Percentiles rank a stretch among this genome's conserved stretches.
Conservation (phyloP, 495 filamentous ascomycete genomes). For the Cercophora sp. region DNA sequence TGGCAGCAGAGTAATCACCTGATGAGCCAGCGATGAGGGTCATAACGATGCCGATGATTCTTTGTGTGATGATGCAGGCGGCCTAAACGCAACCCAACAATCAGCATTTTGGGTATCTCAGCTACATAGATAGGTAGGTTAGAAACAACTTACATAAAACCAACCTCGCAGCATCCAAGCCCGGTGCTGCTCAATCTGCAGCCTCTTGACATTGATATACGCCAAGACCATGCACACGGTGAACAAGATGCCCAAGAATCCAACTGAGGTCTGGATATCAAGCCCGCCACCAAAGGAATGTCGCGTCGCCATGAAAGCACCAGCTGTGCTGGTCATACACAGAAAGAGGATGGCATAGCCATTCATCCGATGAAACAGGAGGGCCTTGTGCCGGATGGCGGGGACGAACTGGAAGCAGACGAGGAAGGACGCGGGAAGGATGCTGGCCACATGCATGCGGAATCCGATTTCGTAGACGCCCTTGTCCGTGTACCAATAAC, state of each 20-base stretch:
- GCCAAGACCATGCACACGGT: constrained; percentile 34
- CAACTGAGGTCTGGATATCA: constrained; percentile 34
- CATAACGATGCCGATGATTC: constrained; percentile 27
- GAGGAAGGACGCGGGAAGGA: constrained; percentile 48
- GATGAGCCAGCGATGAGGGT: background rate
- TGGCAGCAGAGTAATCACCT: background rate
- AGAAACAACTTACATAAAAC: constrained; percentile 40
- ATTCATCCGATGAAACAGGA: constrained; percentile 50
- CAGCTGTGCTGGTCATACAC: constrained; percentile 35
- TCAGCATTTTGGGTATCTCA: no score
- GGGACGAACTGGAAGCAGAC: constrained; percentile 51
- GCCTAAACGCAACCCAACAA: no score
- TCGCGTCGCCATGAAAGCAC: constrained; percentile 42
- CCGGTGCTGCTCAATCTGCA: constrained; percentile 55
- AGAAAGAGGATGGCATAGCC: constrained; percentile 50
- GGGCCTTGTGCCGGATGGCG: constrained; percentile 41
- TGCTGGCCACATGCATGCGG: constrained; percentile 42
- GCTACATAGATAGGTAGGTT: background rate
- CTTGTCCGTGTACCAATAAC: constrained; percentile 39
- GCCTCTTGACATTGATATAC: constrained; percentile 48
- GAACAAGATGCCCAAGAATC: constrained; percentile 35
- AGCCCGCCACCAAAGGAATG: constrained; percentile 44
- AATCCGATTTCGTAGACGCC: constrained; percentile 39
- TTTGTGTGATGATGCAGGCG: constrained; percentile 47
- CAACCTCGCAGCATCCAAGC: constrained; percentile 55